These are phyloP conservation scores for Margaritispora aquatica DNA, from an alignment of 495 filamentous ascomycete species.

Conservation along the genomic window DNA sequence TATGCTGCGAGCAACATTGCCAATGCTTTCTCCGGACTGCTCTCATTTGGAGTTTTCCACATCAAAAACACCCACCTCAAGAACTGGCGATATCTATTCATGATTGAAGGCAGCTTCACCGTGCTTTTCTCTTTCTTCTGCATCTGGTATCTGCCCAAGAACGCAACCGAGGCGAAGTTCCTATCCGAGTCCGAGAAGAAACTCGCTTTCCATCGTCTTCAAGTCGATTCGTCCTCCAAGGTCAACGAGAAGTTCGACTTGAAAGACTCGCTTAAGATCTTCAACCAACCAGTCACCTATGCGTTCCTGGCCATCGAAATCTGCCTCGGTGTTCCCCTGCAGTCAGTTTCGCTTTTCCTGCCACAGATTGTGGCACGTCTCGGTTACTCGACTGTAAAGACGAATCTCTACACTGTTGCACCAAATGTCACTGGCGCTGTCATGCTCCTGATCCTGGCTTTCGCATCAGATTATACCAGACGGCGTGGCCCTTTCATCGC, in stretches of 20 bases:
- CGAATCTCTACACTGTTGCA: conserved; percentile 73
- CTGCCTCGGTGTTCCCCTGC: conserved; percentile 70
- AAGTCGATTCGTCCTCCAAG: conserved; percentile 62
- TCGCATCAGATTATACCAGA: conserved; percentile 56
- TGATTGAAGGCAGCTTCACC: conserved; percentile 64
- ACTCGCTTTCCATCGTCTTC: conserved; percentile 67
- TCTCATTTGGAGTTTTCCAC: conserved; percentile 73
- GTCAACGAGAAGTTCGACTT: conserved; percentile 68
- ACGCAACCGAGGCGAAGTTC: conserved; percentile 57
- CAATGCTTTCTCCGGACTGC: conserved; percentile 65
- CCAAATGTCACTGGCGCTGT: conserved; percentile 64
- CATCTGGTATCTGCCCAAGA: conserved; percentile 64
- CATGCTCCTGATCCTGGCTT: conserved; percentile 63
- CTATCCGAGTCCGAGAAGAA: conserved; percentile 57
- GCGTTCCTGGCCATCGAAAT: conserved; percentile 58
- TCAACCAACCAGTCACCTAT: conserved; percentile 15
- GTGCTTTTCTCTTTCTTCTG: conserved; percentile 59
- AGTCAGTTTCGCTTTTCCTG: conserved; percentile 64
- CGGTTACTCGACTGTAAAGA: conserved; percentile 57
- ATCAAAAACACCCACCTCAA: conserved; percentile 43
- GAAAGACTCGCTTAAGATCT: conserved; percentile 46
- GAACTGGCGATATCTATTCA: conserved; percentile 70
- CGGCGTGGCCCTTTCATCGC: conserved; percentile 69
- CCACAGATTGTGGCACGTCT: conserved; percentile 66
- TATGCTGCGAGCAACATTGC: conserved; percentile 74